Base-by-base conservation (phyloP, 1,139 yeast species). In the Hyphopichia fennica region DNA sequence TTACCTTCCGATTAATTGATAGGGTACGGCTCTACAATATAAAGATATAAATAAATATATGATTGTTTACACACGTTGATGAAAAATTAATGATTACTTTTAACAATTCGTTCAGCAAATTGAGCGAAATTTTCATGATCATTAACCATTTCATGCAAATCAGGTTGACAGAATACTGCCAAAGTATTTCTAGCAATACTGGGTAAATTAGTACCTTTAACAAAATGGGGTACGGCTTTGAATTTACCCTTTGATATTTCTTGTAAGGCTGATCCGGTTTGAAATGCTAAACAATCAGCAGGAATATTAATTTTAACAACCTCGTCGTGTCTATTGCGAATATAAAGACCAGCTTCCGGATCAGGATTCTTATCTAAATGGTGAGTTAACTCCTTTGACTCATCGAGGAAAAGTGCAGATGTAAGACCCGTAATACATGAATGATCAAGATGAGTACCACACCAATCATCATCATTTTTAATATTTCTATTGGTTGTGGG, bases 111-210 rank as follows among this genome's bases (percentile, higher is more conserved):
- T 29, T 56, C 58, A 2, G 84, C 65, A 53, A 65, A 81, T 40
- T 65, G 60, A 10, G 82, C 84, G 62, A 81, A 81, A 39, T 71
- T 72, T 52, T 75, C 76, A 0, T 27, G 47, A 1, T 57, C 60
- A 43, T 71, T 74, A 9, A 82, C 77, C 52, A 46, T 55, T 41
- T 76, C 82, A 39, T 77, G 72, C 44, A 82, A 62, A 41, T 77
- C 72, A 1, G 87, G 87, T 57, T 82, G 87, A 53, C 84, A 78
- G 52, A 82, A 82, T 3, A 82, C 82, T 0, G 87, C 87, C 46
- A 81, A 60, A 0, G 87, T 81, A 50, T 78, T 80, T 45, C 87
- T 62, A 18, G 79, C 69, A 22, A 79, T 60, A 8, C 55, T 51
- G 1, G 72, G 65, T 5, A 57, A 36, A 2, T 39, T 38, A 0